Percentiles rank a stretch among this genome's conserved stretches.
Evolutionary conservation across 2,329 filamentous ascomycete species (phyloP).

Genomic region (Aspergillus fumigatus): DNA sequence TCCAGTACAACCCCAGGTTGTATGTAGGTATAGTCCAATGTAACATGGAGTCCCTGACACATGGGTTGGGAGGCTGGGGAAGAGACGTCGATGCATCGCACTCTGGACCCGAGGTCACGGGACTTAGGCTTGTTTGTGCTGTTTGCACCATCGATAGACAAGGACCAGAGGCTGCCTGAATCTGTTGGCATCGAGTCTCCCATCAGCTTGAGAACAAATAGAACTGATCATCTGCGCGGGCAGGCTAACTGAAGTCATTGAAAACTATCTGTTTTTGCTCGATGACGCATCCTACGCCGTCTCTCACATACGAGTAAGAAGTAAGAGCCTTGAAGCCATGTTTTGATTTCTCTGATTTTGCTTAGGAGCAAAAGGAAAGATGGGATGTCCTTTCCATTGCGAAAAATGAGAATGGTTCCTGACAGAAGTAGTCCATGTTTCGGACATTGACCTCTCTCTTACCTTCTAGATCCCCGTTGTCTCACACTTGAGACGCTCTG

Average conservation of each 20-base stretch:
- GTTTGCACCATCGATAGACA: slow-evolving; percentile 4
- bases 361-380: not conserved
- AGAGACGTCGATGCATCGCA: not conserved
- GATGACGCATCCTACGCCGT: not conserved
- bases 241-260: not conserved
- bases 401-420: not conserved
- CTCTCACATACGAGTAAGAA: not conserved
- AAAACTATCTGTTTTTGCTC: not conserved
- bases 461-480: slow-evolving; percentile 10
- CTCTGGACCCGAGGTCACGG: not conserved
- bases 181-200: not conserved
- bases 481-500: not conserved
- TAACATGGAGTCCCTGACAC: not conserved
- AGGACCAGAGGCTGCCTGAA: not conserved
- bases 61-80: not conserved
- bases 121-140: slow-evolving; percentile 2
- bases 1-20: not conserved
- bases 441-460: slow-evolving; percentile 3
- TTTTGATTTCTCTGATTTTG: not conserved
- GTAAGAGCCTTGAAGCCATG: not conserved
- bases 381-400: not conserved
- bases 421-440: slow-evolving; percentile 2
- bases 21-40: not conserved
- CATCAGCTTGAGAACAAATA: not conserved
- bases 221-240: not conserved